Conservation (phyloP, 352 stramenopile genomes). For the Phytopythium kandeliae region DNA sequence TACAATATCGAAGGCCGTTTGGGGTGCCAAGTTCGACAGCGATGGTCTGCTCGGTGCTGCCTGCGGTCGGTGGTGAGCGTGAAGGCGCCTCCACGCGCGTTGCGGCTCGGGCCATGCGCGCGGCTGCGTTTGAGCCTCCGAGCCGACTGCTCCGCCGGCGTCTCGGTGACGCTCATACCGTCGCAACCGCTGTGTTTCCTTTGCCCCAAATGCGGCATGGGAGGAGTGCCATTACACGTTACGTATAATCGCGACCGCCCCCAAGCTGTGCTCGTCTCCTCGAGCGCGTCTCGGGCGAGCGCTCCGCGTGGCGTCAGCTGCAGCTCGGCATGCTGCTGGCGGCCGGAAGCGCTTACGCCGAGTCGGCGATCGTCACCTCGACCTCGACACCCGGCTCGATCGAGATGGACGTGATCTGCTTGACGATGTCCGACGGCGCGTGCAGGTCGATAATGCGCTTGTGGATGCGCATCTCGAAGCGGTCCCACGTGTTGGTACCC, state of each 20-base stretch:
- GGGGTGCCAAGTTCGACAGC: too few relatives aligned
- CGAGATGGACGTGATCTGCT: constrained; percentile 99
- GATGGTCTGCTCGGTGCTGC: too few relatives aligned
- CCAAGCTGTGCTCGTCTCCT: constrained; percentile 3
- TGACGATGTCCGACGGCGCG: constrained; percentile 97
- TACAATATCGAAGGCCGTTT: too few relatives aligned
- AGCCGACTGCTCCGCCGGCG: too few relatives aligned
- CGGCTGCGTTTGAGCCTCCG: too few relatives aligned
- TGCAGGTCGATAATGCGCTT: constrained; percentile 99
- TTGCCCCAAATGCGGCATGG: constrained; percentile 1
- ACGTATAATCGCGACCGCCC: constrained; percentile 1
- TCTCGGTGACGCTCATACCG: too few relatives aligned
- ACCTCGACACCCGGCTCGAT: constrained; percentile 99
- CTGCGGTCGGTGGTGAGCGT: too few relatives aligned
- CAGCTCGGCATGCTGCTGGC: neutral
- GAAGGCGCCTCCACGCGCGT: too few relatives aligned
- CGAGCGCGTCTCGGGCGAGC: neutral
- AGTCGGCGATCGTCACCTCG: constrained; percentile 97
- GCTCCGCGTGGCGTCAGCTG: neutral
- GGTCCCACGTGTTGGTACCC: constrained; percentile 99
- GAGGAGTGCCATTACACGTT: constrained; percentile 4
- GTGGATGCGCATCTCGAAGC: constrained; percentile 99
- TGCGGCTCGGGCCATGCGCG: too few relatives aligned
- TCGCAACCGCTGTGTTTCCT: constrained; percentile 1
- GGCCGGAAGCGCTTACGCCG: constrained; percentile 40